phyloP scores from a whole-genome alignment of 805 yeast genomes.

The Millerago galiae region DNA sequence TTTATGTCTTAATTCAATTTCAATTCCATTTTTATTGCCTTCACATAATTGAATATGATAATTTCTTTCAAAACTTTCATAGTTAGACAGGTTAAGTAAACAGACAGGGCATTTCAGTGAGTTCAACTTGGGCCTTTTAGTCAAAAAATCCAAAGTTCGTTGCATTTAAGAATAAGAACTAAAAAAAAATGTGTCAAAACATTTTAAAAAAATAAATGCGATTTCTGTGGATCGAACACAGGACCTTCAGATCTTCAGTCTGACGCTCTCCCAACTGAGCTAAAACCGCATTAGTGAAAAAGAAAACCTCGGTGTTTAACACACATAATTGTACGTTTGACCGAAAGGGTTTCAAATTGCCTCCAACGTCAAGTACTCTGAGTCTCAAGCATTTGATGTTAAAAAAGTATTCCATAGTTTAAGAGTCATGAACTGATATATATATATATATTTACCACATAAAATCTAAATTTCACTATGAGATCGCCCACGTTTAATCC shows the following conservation, averaged over 20 bases:
- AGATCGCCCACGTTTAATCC: no score
- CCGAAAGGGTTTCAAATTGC: no score
- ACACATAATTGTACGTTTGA: no score
- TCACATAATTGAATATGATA: conserved; percentile 54
- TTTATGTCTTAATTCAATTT: background rate
- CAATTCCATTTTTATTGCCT: background rate
- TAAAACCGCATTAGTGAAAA: conserved; percentile 19
- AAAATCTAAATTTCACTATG: no score
- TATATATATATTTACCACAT: no score
- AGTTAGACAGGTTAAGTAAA: conserved; percentile 28
- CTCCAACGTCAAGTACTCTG: no score
- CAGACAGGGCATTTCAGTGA: conserved; percentile 48
- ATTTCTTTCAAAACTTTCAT: conserved; percentile 37
- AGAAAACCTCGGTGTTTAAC: no score
- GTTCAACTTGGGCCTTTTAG: background rate
- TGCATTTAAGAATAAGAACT: conserved; percentile 2
- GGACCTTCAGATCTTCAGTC: conserved; percentile 63
- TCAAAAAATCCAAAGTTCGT: conserved; percentile 4
- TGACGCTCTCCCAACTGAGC: conserved; percentile 30
- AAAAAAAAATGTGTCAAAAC: background rate
- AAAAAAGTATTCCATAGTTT: no score
- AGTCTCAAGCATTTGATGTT: no score
- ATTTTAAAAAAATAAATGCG: conserved; percentile 29
- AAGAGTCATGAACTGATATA: no score
- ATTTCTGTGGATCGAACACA: conserved; percentile 76